phyloP scores from a whole-genome alignment of 352 stramenopile genomes.

The Pythium monospermum region DNA sequence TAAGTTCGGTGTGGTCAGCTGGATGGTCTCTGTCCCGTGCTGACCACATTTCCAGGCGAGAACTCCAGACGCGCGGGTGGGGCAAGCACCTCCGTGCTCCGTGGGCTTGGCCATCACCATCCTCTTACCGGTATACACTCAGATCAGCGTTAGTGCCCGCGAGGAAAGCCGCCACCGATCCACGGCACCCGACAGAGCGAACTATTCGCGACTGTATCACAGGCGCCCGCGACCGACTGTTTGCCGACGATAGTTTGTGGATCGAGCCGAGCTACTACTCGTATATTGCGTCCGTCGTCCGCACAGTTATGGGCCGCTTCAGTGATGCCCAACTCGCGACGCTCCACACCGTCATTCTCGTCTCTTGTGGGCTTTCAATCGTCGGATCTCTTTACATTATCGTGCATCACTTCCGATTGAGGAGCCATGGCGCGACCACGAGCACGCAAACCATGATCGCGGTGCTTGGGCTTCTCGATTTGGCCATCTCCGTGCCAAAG shows the following conservation, averaged over 20 bases:
- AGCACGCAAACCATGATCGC: conserved; percentile 71
- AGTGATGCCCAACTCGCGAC: conserved; percentile 14
- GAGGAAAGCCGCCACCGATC: too few relatives aligned
- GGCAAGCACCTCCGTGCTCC: too few relatives aligned
- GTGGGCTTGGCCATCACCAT: too few relatives aligned
- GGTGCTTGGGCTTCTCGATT: conserved; percentile 61
- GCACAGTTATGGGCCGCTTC: conserved; percentile 3
- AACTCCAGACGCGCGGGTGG: too few relatives aligned
- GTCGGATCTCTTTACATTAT: conserved; percentile 24
- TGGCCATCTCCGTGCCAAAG: conserved; percentile 45
- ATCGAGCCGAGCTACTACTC: too few relatives aligned
- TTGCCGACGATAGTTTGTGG: too few relatives aligned
- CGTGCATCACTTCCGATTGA: conserved; percentile 17
- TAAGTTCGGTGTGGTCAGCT: background rate
- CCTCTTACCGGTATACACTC: too few relatives aligned
- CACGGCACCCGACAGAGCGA: too few relatives aligned
- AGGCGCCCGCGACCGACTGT: too few relatives aligned
- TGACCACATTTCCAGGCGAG: conserved; percentile 32
- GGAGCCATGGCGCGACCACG: conserved; percentile 24
- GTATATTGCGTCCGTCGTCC: conserved; percentile 1
- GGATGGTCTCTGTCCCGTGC: conserved; percentile 3
- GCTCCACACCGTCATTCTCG: conserved; percentile 21
- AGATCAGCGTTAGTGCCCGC: too few relatives aligned
- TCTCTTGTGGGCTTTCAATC: conserved; percentile 10
- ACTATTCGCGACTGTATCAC: too few relatives aligned